A percentile compares a stretch with the other conserved stretches of the same genome.
phyloP scores from a whole-genome alignment of 495 filamentous ascomycete species.

The Recurvomyces mirabilis region DNA sequence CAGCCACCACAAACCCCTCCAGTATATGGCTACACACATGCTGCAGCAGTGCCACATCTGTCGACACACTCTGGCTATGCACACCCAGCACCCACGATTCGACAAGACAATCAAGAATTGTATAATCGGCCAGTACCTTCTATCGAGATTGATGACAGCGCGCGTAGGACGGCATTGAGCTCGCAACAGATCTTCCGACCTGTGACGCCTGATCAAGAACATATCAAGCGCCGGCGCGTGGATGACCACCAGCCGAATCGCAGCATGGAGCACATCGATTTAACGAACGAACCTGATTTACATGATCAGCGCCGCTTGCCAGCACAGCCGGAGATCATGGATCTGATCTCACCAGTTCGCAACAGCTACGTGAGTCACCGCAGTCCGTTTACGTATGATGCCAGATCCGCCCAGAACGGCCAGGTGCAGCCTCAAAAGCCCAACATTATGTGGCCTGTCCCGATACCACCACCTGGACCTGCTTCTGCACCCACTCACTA shows the following conservation, averaged over 20 bases:
- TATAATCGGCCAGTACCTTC: neutral
- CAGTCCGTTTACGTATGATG: neutral
- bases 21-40: too few relatives aligned
- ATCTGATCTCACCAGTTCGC: neutral
- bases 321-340: neutral
- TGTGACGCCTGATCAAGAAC: neutral
- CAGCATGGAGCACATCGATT: too few relatives aligned
- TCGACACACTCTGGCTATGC: neutral
- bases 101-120: neutral
- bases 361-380: neutral
- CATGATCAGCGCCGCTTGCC: neutral
- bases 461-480: too few relatives aligned
- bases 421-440: neutral
- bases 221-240: neutral
- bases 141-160: conserved; percentile 1
- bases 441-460: too few relatives aligned
- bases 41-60: neutral
- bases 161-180: neutral
- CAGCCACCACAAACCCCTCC: neutral
- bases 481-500: neutral
- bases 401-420: neutral
- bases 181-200: too few relatives aligned
- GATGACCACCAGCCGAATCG: neutral
- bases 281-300: too few relatives aligned
- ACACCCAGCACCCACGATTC: neutral